Percentiles rank a stretch among this genome's conserved stretches.
Conservation (phyloP, 495 filamentous ascomycete genomes). For the Xylona heveae region DNA sequence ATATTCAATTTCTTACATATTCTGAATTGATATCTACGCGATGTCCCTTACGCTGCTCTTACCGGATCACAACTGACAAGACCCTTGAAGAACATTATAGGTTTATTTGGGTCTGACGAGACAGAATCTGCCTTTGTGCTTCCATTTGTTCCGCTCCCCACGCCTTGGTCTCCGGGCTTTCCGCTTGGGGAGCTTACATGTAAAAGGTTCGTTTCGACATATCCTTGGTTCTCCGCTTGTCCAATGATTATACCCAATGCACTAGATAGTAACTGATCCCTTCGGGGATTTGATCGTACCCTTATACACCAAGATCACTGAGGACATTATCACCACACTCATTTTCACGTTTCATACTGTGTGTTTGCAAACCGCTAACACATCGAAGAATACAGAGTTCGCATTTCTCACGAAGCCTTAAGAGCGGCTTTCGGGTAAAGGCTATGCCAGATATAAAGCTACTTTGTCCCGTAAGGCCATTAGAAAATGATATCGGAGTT, state of each 20-base stretch:
- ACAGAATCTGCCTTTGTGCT: no score
- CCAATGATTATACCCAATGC: slow-evolving; percentile 62
- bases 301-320: slow-evolving; percentile 77
- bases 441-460: no score
- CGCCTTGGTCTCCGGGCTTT: not conserved
- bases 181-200: slow-evolving; percentile 11
- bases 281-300: slow-evolving; percentile 32
- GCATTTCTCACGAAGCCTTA: no score
- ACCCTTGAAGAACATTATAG: no score
- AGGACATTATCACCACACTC: slow-evolving; percentile 22
- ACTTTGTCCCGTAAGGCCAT: no score
- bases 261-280: slow-evolving; percentile 74
- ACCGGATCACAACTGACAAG: no score
- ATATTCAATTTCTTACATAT: slow-evolving; percentile 98
- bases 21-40: slow-evolving; percentile 33
- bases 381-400: no score
- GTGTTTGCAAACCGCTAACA: no score
- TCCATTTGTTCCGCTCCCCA: not conserved
- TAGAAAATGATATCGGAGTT: no score
- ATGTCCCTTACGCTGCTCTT: slow-evolving; percentile 8
- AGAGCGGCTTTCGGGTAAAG: no score
- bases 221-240: slow-evolving; percentile 9
- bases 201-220: slow-evolving; percentile 1
- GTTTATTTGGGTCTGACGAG: no score
- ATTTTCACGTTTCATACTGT: no score